phyloP scores from a whole-genome alignment of 2,329 filamentous ascomycete genomes.

The Sarocladium brachiariae region DNA sequence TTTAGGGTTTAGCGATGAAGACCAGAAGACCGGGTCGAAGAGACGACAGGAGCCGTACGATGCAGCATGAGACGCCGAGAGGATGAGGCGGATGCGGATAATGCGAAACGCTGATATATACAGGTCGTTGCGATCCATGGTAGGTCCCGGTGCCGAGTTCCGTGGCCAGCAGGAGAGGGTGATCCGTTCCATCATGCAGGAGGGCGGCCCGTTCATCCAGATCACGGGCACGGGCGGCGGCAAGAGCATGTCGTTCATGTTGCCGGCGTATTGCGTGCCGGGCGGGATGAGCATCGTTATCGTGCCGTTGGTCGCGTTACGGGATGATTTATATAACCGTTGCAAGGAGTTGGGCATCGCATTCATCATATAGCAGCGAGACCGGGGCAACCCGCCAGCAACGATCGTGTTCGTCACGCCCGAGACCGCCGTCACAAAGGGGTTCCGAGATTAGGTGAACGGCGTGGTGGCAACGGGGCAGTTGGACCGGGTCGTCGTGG shows the following conservation, averaged over 20 bases:
- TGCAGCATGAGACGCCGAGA: neutral
- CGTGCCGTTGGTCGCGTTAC: constrained; percentile 3
- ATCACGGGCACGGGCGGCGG: constrained; percentile 11
- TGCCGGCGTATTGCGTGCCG: constrained; percentile 7
- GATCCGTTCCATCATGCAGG: constrained; percentile 7
- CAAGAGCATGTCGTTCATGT: constrained; percentile 15
- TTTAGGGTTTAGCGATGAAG: neutral
- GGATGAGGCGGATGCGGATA: neutral
- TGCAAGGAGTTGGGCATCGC: neutral
- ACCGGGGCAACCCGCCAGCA: neutral
- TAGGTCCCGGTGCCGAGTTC: constrained; percentile 8
- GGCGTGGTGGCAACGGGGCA: neutral
- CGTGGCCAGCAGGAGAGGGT: constrained; percentile 5
- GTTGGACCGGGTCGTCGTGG: neutral
- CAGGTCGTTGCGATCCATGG: neutral
- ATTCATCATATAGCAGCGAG: neutral
- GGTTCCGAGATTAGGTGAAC: constrained; percentile 6
- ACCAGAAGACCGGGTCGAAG: neutral
- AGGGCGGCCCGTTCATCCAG: constrained; percentile 9
- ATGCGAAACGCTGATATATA: neutral
- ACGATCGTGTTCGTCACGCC: constrained; percentile 4
- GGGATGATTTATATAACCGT: neutral
- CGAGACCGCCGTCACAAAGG: neutral
- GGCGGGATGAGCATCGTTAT: constrained; percentile 10
- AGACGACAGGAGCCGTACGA: constrained; percentile 1